Conservation (phyloP, 768 basidiomycete species). For the Rhodosporidiobolus sp. region DNA sequence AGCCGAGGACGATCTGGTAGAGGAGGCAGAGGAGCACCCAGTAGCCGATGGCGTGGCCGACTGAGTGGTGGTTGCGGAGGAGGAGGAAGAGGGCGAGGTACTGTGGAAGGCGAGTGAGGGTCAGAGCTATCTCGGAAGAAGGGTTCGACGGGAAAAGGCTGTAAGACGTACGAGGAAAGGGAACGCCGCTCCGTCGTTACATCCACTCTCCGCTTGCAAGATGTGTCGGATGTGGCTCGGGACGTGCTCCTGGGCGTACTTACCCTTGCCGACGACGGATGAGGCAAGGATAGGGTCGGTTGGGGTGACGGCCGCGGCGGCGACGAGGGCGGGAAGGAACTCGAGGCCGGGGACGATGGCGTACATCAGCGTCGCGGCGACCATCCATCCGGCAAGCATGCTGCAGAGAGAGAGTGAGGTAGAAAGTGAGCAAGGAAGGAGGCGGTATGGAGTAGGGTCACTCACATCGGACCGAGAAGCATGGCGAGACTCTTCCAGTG, state of each 20-base stretch:
- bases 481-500: conserved; percentile 89
- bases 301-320: conserved; percentile 62
- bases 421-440: neutral
- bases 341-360: conserved; percentile 82
- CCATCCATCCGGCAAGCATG: conserved; percentile 84
- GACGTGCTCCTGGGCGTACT: conserved; percentile 96
- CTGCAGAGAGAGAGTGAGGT: neutral
- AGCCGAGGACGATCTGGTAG: conserved; percentile 51
- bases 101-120: neutral
- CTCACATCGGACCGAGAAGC: conserved; percentile 58
- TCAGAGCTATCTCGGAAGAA: neutral
- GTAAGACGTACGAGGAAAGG: conserved; percentile 69
- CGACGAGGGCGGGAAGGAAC: conserved; percentile 82
- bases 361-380: conserved; percentile 80
- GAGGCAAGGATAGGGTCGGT: conserved; percentile 93
- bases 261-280: conserved; percentile 81
- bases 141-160: neutral
- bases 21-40: conserved; percentile 61
- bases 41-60: conserved; percentile 64
- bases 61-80: conserved; percentile 60
- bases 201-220: conserved; percentile 81
- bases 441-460: neutral
- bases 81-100: conserved; percentile 77
- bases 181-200: conserved; percentile 96
- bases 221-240: conserved; percentile 70